Conservation (phyloP, 2,329 filamentous ascomycete genomes). For the Boeremia exigua region DNA sequence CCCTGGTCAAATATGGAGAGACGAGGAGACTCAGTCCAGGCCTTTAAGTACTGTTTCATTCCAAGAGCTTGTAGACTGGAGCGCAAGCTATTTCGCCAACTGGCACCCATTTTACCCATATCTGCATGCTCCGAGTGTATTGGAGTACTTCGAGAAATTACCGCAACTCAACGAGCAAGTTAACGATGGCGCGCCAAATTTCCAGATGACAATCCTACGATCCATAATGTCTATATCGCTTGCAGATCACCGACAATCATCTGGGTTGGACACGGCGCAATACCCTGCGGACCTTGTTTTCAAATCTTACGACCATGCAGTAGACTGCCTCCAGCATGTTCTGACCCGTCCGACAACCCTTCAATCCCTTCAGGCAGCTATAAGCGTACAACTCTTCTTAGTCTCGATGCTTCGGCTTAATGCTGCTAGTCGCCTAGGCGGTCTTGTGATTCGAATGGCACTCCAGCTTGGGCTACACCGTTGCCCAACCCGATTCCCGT, state of each 20-base stretch:
- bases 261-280: slow-evolving; percentile 21
- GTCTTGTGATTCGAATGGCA: slow-evolving; percentile 61
- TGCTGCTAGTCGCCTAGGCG: slow-evolving; percentile 62
- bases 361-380: slow-evolving; percentile 54
- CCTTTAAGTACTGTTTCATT: slow-evolving; percentile 46
- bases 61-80: slow-evolving; percentile 59
- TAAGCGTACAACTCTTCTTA: slow-evolving; percentile 62
- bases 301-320: slow-evolving; percentile 56
- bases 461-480: slow-evolving; percentile 66
- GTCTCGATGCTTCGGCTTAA: slow-evolving; percentile 64
- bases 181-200: slow-evolving; percentile 27
- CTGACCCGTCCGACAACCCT: slow-evolving; percentile 58
- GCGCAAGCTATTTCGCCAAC: slow-evolving; percentile 61
- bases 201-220: slow-evolving; percentile 54
- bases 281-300: slow-evolving; percentile 57
- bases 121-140: slow-evolving; percentile 60
- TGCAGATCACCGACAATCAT: slow-evolving; percentile 58
- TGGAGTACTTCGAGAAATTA: slow-evolving; percentile 55
- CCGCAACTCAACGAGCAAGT: slow-evolving; percentile 42
- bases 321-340: slow-evolving; percentile 57
- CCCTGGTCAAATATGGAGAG: slow-evolving; percentile 32
- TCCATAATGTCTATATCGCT: slow-evolving; percentile 62
- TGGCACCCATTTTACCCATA: slow-evolving; percentile 66
- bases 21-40: slow-evolving; percentile 38
- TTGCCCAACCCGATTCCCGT: slow-evolving; percentile 60